These are phyloP conservation scores for Picochlorum sp. DNA, from an alignment of 139 green algal genomes.

Conservation along the genomic window DNA sequence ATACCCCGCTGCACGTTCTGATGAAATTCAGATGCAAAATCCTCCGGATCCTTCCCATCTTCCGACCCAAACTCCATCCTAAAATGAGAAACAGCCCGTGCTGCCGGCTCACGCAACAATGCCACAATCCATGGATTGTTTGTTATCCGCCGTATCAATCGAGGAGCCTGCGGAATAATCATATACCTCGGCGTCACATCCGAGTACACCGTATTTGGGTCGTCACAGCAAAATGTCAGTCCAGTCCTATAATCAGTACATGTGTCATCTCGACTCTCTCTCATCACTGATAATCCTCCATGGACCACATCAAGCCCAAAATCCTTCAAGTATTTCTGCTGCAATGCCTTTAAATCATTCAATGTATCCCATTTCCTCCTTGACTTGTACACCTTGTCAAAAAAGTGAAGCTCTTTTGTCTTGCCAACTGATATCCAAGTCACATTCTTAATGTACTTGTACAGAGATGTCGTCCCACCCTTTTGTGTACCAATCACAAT, in stretches of 20 bases:
- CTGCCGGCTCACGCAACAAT: background rate
- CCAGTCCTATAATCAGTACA: background rate
- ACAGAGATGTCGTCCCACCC: slow-evolving; percentile 1
- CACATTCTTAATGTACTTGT: background rate
- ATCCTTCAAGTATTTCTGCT: slow-evolving; percentile 1
- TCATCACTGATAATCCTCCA: background rate
- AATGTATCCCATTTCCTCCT: background rate
- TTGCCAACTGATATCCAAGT: background rate
- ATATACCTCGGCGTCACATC: background rate
- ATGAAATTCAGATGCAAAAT: background rate
- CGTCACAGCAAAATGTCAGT: background rate
- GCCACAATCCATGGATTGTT: background rate
- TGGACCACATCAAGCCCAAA: background rate
- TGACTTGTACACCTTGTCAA: background rate
- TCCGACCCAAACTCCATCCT: background rate
- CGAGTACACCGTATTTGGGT: background rate
- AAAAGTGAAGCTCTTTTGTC: slow-evolving; percentile 1
- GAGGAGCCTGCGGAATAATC: background rate
- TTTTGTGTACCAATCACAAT: slow-evolving; percentile 2
- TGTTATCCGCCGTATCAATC: background rate
- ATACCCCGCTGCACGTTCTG: background rate
- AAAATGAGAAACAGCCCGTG: background rate
- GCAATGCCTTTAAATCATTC: background rate
- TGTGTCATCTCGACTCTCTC: background rate
- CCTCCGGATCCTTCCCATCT: background rate